Evolutionary conservation across 768 basidiomycete genomes (phyloP).

Genomic region (Leccinum longicurvipes): DNA sequence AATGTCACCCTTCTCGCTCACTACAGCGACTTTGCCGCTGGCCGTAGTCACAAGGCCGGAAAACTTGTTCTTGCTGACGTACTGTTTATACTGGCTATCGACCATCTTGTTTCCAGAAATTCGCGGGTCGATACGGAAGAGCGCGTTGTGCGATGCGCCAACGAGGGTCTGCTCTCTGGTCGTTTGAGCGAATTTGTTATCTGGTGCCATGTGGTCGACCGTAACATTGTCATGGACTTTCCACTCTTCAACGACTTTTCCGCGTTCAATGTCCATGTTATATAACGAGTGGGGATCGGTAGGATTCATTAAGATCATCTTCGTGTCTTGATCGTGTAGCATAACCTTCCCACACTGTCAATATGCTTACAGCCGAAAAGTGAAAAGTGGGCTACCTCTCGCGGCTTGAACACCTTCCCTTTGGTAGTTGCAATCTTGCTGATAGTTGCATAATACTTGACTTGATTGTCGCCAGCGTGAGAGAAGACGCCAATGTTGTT

Average conservation of each 20-base stretch:
- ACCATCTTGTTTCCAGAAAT: conserved; percentile 90
- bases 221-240: conserved; percentile 88
- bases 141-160: conserved; percentile 88
- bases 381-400: conserved; percentile 55
- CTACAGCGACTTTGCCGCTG: conserved; percentile 83
- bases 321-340: conserved; percentile 94
- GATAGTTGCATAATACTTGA: conserved; percentile 87
- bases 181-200: conserved; percentile 92
- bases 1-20: conserved; percentile 95
- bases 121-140: conserved; percentile 98
- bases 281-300: conserved; percentile 77
- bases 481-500: conserved; percentile 90
- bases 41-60: conserved; percentile 89
- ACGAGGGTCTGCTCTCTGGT: conserved; percentile 91
- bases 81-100: conserved; percentile 94
- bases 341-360: conserved; percentile 62
- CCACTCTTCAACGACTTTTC: conserved; percentile 98
- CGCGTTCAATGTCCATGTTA: conserved; percentile 89
- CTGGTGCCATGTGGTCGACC: conserved; percentile 88
- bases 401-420: conserved; percentile 81
- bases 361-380: neutral
- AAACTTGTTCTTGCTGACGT: conserved; percentile 92
- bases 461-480: conserved; percentile 61
- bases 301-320: conserved; percentile 92
- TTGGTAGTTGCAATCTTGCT: conserved; percentile 75